These are phyloP conservation scores for Leccinum ochraceum DNA, from an alignment of 768 basidiomycete genomes.

Conservation along the genomic window DNA sequence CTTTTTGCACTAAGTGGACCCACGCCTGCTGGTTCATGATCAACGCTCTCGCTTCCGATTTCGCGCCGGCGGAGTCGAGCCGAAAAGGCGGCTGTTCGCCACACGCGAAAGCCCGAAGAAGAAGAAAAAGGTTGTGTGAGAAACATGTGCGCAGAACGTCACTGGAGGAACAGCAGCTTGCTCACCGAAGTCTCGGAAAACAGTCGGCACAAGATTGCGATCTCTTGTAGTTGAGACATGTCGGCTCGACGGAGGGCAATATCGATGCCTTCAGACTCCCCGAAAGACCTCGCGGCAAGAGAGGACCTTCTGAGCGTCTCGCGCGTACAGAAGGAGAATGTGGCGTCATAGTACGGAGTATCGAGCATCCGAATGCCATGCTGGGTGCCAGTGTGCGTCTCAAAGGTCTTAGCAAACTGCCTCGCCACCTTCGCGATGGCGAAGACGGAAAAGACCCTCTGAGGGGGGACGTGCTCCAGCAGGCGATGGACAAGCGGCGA, in stretches of 20 bases:
- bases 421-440: slow-evolving; percentile 46
- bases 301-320: slow-evolving; percentile 34
- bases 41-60: slow-evolving; percentile 49
- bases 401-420: slow-evolving; percentile 46
- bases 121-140: neutral
- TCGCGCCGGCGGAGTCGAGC: too few species aligned
- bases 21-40: slow-evolving; percentile 53
- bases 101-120: neutral
- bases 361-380: slow-evolving; percentile 27
- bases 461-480: neutral
- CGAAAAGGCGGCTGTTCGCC: slow-evolving; percentile 52
- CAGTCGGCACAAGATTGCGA: slow-evolving; percentile 49
- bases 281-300: neutral
- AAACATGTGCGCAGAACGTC: neutral
- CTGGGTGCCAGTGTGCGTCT: slow-evolving; percentile 34
- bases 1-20: slow-evolving; percentile 50
- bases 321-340: slow-evolving; percentile 54
- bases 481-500: neutral
- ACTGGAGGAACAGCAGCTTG: neutral
- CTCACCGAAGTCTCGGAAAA: slow-evolving; percentile 67
- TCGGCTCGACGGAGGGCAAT: slow-evolving; percentile 38
- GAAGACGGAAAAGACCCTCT: neutral
- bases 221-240: slow-evolving; percentile 28
- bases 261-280: slow-evolving; percentile 7
- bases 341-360: slow-evolving; percentile 62